These are phyloP conservation scores for Fulvia fulva DNA, from an alignment of 2,329 filamentous ascomycete species.

Conservation along the genomic window DNA sequence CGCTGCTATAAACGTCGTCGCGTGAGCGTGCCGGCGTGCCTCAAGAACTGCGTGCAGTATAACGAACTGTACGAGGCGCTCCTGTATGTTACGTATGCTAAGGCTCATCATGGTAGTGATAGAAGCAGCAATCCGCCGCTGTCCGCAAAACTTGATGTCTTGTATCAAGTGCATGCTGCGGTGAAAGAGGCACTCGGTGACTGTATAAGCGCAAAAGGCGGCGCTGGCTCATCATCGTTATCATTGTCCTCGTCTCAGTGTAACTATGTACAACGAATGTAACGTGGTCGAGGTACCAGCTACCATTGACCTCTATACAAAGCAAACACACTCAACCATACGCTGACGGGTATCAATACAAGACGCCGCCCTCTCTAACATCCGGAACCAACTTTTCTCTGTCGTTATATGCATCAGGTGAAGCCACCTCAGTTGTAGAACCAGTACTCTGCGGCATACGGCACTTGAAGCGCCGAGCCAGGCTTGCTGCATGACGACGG, in stretches of 20 bases:
- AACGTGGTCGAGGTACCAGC: not conserved
- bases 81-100: too few relatives aligned
- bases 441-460: constrained; percentile 49
- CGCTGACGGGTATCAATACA: constrained; percentile 3
- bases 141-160: too few relatives aligned
- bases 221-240: not conserved
- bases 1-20: too few relatives aligned
- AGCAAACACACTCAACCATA: not conserved
- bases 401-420: not conserved
- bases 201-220: not conserved
- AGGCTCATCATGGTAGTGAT: too few relatives aligned
- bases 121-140: too few relatives aligned
- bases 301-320: not conserved
- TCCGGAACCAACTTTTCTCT: not conserved
- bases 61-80: too few relatives aligned
- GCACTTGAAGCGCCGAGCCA: constrained; percentile 34
- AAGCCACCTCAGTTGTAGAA: constrained; percentile 31
- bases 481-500: constrained; percentile 37
- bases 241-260: not conserved
- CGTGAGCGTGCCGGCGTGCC: too few relatives aligned
- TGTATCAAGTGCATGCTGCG: too few relatives aligned
- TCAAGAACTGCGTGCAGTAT: too few relatives aligned
- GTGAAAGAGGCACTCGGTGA: too few relatives aligned
- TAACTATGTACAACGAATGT: not conserved
- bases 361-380: not conserved